Evolutionary conservation across 1,284 basidiomycete species (phyloP).

Genomic region (Sporisorium iseilematis-ciliati): DNA sequence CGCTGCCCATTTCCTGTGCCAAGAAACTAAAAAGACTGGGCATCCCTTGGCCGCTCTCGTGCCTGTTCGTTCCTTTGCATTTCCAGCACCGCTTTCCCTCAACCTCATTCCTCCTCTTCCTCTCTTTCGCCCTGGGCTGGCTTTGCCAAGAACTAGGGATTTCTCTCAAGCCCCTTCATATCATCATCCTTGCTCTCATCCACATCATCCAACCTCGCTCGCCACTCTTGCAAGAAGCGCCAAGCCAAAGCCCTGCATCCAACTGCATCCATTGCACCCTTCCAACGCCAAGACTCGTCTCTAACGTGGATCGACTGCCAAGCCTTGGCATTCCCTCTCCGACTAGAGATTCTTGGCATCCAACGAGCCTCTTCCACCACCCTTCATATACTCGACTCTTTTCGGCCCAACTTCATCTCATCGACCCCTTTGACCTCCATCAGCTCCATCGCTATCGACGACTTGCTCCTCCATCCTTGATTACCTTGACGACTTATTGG

Average conservation of each 20-base stretch:
- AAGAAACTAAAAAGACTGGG: constrained; percentile 17
- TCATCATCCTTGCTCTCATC: constrained; percentile 2
- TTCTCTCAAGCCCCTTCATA: constrained; percentile 11
- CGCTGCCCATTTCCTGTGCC: constrained; percentile 20
- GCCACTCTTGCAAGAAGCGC: constrained; percentile 7
- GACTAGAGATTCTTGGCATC: constrained; percentile 47
- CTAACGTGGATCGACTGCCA: constrained; percentile 48
- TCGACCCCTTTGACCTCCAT: constrained; percentile 4
- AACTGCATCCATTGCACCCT: background rate
- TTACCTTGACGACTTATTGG: background rate
- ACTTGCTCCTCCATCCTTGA: constrained; percentile 11
- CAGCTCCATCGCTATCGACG: constrained; percentile 11
- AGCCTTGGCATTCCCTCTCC: constrained; percentile 40
- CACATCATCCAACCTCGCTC: background rate
- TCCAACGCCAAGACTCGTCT: constrained; percentile 6
- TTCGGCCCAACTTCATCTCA: background rate
- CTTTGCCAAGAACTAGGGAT: constrained; percentile 29
- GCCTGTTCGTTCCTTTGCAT: background rate
- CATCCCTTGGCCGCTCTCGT: constrained; percentile 10
- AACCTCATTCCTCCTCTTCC: background rate
- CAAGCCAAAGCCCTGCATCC: constrained; percentile 17
- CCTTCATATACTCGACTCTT: constrained; percentile 48
- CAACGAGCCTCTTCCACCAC: background rate
- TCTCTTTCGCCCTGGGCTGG: background rate
- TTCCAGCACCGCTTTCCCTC: too few relatives aligned